Evolutionary conservation across 225 moss, liverwort and hornwort genomes (phyloP), one percentile per base, ranked within the genome.

Genomic region (Lunularia cruciata): DNA sequence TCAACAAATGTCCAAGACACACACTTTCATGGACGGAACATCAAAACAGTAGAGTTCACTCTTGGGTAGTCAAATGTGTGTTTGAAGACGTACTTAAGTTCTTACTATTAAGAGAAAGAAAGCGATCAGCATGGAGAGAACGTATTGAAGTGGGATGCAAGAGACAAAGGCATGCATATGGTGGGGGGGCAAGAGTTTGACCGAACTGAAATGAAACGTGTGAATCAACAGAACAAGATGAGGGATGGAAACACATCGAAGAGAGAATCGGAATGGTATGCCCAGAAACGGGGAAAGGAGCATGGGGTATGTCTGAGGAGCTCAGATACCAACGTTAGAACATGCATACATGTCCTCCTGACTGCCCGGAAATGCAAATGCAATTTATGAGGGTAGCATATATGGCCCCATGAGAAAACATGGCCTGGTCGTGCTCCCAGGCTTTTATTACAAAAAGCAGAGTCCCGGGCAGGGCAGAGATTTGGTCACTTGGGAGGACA

Each of bases 311-410:
- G 52, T 52, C 23, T 52, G 52, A 52, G 52, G 52, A 52, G 10
- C 57, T 19, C 57, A 34, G 33, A 57, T 57, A 0, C 57, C 57
- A 32, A 57, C 18, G 57, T 18, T 57, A 26, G 57, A 57, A 57
- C 57, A 57, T 57, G 57, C 57, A 57, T 57, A 32, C 57, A 57
- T 57, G 57, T 32, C 57, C 30, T 57, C 57, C 32, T 33, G 31
- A 57, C 31, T 57, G 57, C 57, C 57, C 57, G 31, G 57, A 57
- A 6, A 7, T 43, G 43, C 9, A 43, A 43, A 43, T 2, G 57
- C 57, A 2, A 57, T 1, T 52, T 23, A 52, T 52, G 52, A 19
- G 33, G 57, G 14, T 31, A 32, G 57, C 30, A 57, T 57, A 57
- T 30, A 32, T 57, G 31, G 32, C 57, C 57, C 57, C 57, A 57